phyloP scores from a whole-genome alignment of 2,329 filamentous ascomycete genomes.

The Colletotrichum simmondsii region DNA sequence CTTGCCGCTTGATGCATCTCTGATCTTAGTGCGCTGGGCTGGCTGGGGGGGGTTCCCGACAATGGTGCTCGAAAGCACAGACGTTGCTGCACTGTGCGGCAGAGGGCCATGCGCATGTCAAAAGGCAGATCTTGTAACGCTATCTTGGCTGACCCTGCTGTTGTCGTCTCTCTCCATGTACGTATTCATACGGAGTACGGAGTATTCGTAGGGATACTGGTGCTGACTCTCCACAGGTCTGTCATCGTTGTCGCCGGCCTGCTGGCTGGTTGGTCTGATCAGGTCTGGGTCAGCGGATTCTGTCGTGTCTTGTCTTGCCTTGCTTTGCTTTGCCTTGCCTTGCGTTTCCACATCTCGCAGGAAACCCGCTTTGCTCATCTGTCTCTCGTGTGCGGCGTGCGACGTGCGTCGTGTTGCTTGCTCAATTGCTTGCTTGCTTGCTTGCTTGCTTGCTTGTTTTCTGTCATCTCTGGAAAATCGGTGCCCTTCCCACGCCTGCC shows the following conservation, averaged over 20 bases:
- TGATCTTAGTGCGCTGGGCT: slow-evolving; percentile 31
- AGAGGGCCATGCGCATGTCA: slow-evolving; percentile 35
- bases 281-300: background rate
- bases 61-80: slow-evolving; percentile 26
- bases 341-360: background rate
- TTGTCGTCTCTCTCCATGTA: background rate
- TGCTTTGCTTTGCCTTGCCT: background rate
- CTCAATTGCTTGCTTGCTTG: background rate
- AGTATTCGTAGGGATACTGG: background rate
- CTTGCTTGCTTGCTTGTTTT: background rate
- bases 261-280: background rate
- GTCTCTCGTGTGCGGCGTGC: background rate
- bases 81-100: slow-evolving; percentile 34
- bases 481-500: background rate
- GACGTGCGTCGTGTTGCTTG: background rate
- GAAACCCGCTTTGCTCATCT: background rate
- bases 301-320: background rate
- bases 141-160: slow-evolving; percentile 27
- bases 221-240: background rate
- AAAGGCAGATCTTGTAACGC: slow-evolving; percentile 34
- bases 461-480: background rate
- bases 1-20: slow-evolving; percentile 20
- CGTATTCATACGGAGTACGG: background rate
- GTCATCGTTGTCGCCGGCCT: background rate
- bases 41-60: slow-evolving; percentile 13